Evolutionary conservation across 345 rosid species (phyloP), one percentile per base, ranked within the genome.

Genomic region (Kernera saxatilis): DNA sequence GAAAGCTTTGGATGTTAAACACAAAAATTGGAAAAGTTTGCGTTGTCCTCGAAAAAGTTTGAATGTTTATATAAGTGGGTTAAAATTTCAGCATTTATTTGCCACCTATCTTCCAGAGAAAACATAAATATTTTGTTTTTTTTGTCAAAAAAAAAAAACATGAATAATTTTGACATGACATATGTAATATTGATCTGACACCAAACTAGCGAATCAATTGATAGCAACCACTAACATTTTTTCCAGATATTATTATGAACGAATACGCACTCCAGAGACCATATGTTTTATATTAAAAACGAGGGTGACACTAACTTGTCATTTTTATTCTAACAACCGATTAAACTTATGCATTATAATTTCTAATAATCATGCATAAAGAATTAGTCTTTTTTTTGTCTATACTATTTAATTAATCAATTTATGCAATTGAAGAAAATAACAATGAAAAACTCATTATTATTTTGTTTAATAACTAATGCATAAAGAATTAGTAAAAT

Each of bases 151-250:
- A n/a, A n/a, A n/a, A n/a, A n/a, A n/a, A n/a, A 6, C 22, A 5
- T 32, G 48, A 57, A 45, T 69, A 13, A 22, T 69, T 43, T 14
- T 12, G 55, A 44, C 13, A 53, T 44, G 55, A 55, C 11, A 41
- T 19, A 64, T 29, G 3, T 51, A 26, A 46, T 27, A 52, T 52
- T n/a, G n/a, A 27, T n/a, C n/a, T 39, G 44, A 56, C 30, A 21
- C 45, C 2, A 56, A 25, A 46, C 27, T 33, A 33, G 56, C 56
- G 4, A 45, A 35, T 15, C 48, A 57, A 57, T 57, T 45, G 35
- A 57, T 36, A 59, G 40, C 30, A 59, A 49, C 58, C 74, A 59
- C 59, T 49, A 48, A 5, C 12, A n/a, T 18, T 22, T 69, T 22
- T 36, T 17, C 25, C 51, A 59, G 23, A 26, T 58, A 48, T 8